phyloP scores from a whole-genome alignment of 495 filamentous ascomycete genomes.

The Neurospora cerealis region DNA sequence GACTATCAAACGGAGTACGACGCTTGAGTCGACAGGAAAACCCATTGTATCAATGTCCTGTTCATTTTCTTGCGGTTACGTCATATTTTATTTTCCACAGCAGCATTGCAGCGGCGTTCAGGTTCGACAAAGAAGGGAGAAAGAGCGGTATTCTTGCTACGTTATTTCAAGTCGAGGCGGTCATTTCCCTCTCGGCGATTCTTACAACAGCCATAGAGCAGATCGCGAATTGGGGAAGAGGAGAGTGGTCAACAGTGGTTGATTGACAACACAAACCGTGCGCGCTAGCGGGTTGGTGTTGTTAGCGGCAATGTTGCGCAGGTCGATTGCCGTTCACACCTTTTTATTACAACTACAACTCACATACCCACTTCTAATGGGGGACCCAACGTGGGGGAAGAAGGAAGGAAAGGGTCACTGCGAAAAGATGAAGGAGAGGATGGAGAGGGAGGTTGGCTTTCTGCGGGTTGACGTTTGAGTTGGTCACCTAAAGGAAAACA shows the following conservation, averaged over 20 bases:
- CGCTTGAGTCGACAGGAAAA: background rate
- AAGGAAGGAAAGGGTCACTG: background rate
- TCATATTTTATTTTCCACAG: conserved; percentile 5
- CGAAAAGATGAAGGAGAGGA: background rate
- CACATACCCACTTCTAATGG: background rate
- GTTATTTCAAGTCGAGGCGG: background rate
- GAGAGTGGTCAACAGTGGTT: background rate
- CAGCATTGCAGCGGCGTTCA: conserved; percentile 50
- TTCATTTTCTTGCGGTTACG: conserved; percentile 5
- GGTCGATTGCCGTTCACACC: background rate
- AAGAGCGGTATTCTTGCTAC: background rate
- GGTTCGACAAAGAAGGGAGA: conserved; percentile 23
- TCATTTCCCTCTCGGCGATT: background rate
- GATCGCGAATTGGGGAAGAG: background rate
- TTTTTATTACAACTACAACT: background rate
- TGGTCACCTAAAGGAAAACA: background rate
- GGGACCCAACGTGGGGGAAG: background rate
- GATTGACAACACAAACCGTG: background rate
- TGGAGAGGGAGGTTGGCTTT: background rate
- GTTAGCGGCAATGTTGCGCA: background rate
- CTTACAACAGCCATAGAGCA: background rate
- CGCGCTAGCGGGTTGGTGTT: background rate
- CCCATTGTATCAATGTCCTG: conserved; percentile 29
- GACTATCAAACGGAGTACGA: background rate
- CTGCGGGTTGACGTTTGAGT: background rate